Conservation (phyloP, 345 rosid species). For the Lenwebbia sp. region DNA sequence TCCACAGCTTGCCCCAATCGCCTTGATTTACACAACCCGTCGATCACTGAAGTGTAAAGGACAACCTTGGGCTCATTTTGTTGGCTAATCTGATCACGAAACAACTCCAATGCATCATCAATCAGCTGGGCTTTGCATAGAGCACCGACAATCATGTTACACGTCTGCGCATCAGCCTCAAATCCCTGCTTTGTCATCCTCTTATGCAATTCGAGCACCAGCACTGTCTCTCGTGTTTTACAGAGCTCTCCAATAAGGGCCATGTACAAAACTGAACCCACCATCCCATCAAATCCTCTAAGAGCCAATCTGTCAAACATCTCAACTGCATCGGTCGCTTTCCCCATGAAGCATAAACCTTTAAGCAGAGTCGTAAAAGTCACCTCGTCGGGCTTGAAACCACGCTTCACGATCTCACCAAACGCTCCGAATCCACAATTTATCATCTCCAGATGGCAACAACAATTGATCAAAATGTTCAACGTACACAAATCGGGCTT, state of each 20-base stretch:
- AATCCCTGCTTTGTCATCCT: too few species aligned
- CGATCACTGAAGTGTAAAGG: too few species aligned
- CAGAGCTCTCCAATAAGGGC: neutral
- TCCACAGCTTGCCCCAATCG: too few species aligned
- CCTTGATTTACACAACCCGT: too few species aligned
- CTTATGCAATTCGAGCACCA: neutral
- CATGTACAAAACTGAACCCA: neutral
- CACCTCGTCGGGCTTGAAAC: neutral
- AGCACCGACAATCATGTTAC: too few species aligned
- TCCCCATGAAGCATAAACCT: neutral
- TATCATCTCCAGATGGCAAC: neutral
- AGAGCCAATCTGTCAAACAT: neutral
- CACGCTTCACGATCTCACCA: neutral
- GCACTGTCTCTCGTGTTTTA: neutral
- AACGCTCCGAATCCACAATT: neutral
- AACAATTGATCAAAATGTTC: neutral
- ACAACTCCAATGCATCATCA: too few species aligned
- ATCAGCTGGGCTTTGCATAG: too few species aligned
- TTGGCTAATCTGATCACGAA: too few species aligned
- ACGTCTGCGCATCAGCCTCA: too few species aligned
- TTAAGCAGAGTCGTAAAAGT: neutral
- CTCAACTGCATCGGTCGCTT: neutral
- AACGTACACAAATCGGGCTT: neutral
- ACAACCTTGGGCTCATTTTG: too few species aligned
- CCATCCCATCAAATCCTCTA: neutral